Conservation (phyloP, 495 filamentous ascomycete genomes). For the Hyphodiscus hymeniophilus region DNA sequence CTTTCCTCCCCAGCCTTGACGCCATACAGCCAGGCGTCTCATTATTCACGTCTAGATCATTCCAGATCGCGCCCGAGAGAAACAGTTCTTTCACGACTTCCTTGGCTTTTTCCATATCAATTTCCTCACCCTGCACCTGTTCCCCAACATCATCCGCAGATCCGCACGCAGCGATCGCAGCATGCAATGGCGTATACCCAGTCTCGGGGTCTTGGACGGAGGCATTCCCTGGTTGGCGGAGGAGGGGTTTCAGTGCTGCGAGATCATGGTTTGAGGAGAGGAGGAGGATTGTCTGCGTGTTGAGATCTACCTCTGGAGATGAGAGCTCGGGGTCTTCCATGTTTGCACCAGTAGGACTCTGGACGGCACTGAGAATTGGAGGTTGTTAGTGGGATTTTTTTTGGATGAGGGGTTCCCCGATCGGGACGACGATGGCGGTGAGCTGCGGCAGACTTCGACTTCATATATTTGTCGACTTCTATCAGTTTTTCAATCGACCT, state of each 20-base stretch:
- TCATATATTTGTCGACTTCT: no score
- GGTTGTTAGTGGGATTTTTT: background rate
- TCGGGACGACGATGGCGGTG: background rate
- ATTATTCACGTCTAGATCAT: slow-evolving; percentile 74
- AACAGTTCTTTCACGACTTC: slow-evolving; percentile 69
- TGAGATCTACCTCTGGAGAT: slow-evolving; percentile 20
- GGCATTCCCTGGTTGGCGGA: slow-evolving; percentile 55
- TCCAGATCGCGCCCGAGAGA: slow-evolving; percentile 91
- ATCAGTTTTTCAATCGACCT: no score
- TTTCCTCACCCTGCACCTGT: slow-evolving; percentile 30
- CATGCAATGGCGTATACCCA: slow-evolving; percentile 80
- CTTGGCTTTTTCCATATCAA: slow-evolving; percentile 45
- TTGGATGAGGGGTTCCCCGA: no score
- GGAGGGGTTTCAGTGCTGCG: slow-evolving; percentile 59
- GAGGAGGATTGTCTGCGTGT: slow-evolving; percentile 58
- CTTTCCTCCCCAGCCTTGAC: slow-evolving; percentile 54
- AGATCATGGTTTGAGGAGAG: slow-evolving; percentile 79
- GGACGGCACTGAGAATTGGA: no score
- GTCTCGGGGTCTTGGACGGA: slow-evolving; percentile 79
- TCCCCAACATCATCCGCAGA: slow-evolving; percentile 29
- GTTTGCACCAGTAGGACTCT: background rate
- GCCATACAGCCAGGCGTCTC: slow-evolving; percentile 94
- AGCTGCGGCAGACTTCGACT: background rate
- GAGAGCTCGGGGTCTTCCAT: slow-evolving; percentile 20
- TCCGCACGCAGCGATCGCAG: slow-evolving; percentile 80